A percentile compares a stretch with the other conserved stretches of the same genome.
Conservation (phyloP, 768 basidiomycete species). For the Melanogaster broomeanus region DNA sequence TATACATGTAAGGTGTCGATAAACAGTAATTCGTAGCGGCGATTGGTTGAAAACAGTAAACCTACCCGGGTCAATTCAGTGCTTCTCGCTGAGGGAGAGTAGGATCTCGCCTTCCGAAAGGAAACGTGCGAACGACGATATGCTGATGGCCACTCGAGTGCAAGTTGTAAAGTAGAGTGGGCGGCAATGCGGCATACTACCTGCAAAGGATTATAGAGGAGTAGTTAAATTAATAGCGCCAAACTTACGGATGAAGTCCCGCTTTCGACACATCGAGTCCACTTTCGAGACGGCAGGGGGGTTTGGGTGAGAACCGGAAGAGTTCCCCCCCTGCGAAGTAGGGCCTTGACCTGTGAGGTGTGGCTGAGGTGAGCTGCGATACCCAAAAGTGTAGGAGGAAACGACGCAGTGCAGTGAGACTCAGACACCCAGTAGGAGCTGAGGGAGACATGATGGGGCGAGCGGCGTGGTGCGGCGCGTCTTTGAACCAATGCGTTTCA, state of each 20-base stretch:
- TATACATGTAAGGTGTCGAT: constrained; percentile 61
- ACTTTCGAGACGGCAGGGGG: too few species aligned
- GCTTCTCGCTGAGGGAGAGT: constrained; percentile 68
- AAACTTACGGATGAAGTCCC: constrained; percentile 32
- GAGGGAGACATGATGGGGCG: too few species aligned
- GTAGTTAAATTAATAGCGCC: constrained; percentile 12
- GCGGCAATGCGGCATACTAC: constrained; percentile 39
- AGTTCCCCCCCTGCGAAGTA: too few species aligned
- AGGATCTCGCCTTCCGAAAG: constrained; percentile 60
- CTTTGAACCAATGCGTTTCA: too few species aligned
- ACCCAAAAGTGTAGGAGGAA: too few species aligned
- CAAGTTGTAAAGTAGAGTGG: constrained; percentile 57
- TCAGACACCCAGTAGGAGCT: too few species aligned
- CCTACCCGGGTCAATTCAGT: constrained; percentile 81
- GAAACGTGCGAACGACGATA: constrained; percentile 50
- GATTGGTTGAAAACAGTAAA: constrained; percentile 68
- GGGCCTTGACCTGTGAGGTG: too few species aligned
- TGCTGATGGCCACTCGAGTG: constrained; percentile 27
- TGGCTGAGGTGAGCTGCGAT: too few species aligned
- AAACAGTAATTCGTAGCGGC: constrained; percentile 62
- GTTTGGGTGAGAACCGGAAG: too few species aligned
- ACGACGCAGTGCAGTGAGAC: too few species aligned
- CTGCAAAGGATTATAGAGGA: constrained; percentile 30
- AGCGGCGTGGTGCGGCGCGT: too few species aligned
- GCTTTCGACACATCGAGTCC: too few species aligned